Conservation (phyloP, 2,329 filamentous ascomycete species). For the Curvularia eragrostidis region DNA sequence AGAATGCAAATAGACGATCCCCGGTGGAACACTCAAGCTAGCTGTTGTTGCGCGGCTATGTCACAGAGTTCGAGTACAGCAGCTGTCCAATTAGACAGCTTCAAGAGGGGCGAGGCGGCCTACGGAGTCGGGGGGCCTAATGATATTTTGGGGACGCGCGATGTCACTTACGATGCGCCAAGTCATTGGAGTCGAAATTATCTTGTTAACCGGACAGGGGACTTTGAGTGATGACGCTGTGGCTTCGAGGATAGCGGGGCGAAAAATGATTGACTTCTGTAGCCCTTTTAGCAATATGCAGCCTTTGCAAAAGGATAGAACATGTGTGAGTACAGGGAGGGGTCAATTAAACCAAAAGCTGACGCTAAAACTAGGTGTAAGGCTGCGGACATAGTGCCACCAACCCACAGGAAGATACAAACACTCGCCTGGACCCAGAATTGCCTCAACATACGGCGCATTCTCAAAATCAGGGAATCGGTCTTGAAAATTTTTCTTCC, state of each 20-base stretch:
- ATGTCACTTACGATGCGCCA: no score
- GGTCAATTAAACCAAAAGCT: conserved; percentile 81
- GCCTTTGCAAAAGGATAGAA: background rate
- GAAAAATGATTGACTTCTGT: background rate
- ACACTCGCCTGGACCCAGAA: conserved; percentile 81
- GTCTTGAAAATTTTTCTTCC: conserved; percentile 30
- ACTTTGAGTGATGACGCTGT: background rate
- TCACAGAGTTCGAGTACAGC: background rate
- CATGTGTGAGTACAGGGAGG: background rate
- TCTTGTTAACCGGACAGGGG: no score
- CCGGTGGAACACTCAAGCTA: background rate
- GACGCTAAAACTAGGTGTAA: conserved; percentile 89
- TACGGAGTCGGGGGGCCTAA: background rate
- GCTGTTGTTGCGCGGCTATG: background rate
- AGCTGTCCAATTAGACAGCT: background rate
- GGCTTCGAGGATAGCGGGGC: background rate
- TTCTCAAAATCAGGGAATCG: conserved; percentile 63
- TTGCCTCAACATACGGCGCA: conserved; percentile 74
- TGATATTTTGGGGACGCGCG: background rate
- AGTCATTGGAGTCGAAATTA: no score
- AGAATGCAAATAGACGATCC: background rate
- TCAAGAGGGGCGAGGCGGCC: background rate
- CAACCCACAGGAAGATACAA: conserved; percentile 91
- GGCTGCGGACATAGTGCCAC: conserved; percentile 95
- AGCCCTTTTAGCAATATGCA: background rate